Percentiles rank a stretch among this genome's conserved stretches.
Evolutionary conservation across 2,329 filamentous ascomycete species (phyloP).

Genomic region (Fusarium sp.): DNA sequence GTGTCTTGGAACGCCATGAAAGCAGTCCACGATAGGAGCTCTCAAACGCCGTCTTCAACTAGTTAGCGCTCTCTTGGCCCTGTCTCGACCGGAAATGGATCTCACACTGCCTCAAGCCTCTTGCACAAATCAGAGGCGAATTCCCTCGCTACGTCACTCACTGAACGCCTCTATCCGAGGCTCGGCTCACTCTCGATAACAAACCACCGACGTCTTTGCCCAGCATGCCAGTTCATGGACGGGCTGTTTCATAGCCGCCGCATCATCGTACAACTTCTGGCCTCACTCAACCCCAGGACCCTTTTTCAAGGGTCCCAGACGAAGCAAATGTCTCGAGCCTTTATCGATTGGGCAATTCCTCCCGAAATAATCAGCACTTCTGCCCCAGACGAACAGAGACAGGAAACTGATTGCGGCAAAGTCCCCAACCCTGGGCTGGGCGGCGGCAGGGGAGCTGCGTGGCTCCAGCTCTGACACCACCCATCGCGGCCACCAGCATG

Average conservation of each 20-base stretch:
- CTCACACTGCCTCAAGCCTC: neutral
- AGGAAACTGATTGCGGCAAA: slow-evolving; percentile 33
- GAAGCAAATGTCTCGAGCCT: slow-evolving; percentile 18
- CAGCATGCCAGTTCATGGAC: neutral
- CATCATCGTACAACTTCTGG: slow-evolving; percentile 18
- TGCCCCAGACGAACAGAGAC: slow-evolving; percentile 16
- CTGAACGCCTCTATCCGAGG: neutral
- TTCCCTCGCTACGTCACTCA: neutral
- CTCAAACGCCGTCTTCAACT: neutral
- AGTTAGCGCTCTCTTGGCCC: slow-evolving; percentile 13
- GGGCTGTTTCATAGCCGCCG: slow-evolving; percentile 2
- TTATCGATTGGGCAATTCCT: slow-evolving; percentile 26
- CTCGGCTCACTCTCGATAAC: neutral
- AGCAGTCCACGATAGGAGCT: slow-evolving; percentile 13
- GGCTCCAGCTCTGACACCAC: slow-evolving; percentile 32
- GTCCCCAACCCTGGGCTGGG: slow-evolving; percentile 13
- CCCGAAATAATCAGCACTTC: slow-evolving; percentile 17
- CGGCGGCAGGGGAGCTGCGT: slow-evolving; percentile 21
- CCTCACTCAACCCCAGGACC: slow-evolving; percentile 3
- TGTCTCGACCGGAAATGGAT: neutral
- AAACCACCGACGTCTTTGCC: neutral
- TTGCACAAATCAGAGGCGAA: neutral
- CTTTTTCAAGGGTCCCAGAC: neutral
- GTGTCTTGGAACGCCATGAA: slow-evolving; percentile 33
- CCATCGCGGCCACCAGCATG: slow-evolving; percentile 21